Conservation (phyloP, 2,329 filamentous ascomycete species). For the Aureobasidium subglaciale region DNA sequence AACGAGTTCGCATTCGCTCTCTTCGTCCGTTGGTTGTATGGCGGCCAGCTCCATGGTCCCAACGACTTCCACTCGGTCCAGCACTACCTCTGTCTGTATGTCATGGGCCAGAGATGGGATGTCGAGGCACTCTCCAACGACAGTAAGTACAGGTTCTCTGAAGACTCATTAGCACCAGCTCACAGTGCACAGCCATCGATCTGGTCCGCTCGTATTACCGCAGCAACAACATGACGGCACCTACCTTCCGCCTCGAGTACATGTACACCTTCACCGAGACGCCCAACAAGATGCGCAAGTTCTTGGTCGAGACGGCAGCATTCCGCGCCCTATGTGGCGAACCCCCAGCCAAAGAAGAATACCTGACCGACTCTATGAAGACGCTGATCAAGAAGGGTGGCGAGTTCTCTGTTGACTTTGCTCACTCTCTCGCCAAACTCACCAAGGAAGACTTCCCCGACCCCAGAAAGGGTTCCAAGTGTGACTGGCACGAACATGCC, state of each 20-base stretch:
- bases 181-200: slow-evolving; percentile 24
- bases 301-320: slow-evolving; percentile 28
- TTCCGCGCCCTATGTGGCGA: slow-evolving; percentile 25
- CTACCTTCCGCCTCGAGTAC: slow-evolving; percentile 31
- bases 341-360: slow-evolving; percentile 15
- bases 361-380: slow-evolving; percentile 24
- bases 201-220: slow-evolving; percentile 28
- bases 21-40: slow-evolving; percentile 28
- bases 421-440: slow-evolving; percentile 23
- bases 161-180: neutral
- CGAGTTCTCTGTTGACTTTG: slow-evolving; percentile 26
- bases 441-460: slow-evolving; percentile 24
- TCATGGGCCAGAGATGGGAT: slow-evolving; percentile 24
- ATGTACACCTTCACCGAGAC: slow-evolving; percentile 26
- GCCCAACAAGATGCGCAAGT: slow-evolving; percentile 27
- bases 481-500: slow-evolving; percentile 27
- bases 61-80: slow-evolving; percentile 29
- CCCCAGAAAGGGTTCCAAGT: slow-evolving; percentile 25
- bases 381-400: slow-evolving; percentile 22
- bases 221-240: slow-evolving; percentile 27
- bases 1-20: slow-evolving; percentile 28
- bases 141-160: slow-evolving; percentile 16
- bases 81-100: slow-evolving; percentile 30
- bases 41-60: slow-evolving; percentile 24
- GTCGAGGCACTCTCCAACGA: slow-evolving; percentile 27